A percentile compares a stretch with the other conserved stretches of the same genome.
Conservation (phyloP, 208 protist species). For the Entamoeba histolytica region DNA sequence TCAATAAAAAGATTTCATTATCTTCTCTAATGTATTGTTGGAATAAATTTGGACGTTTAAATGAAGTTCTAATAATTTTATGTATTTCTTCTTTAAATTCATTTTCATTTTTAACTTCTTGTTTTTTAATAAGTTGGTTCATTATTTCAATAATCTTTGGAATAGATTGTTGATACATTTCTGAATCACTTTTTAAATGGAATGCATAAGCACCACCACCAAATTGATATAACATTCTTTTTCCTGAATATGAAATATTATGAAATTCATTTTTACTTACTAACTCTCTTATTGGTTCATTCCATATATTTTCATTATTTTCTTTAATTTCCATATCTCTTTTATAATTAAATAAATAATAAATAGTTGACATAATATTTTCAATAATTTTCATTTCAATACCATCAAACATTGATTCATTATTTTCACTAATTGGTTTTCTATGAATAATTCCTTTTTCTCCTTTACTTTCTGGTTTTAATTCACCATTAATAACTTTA, state of each 20-base stretch:
- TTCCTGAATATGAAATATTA: neutral
- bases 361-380: neutral
- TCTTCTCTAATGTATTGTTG: neutral
- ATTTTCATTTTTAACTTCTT: neutral
- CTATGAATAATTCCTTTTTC: neutral
- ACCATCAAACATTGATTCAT: neutral
- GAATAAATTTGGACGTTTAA: neutral
- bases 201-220: neutral
- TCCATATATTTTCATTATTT: neutral
- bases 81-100: neutral
- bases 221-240: neutral
- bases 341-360: neutral
- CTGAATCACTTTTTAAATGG: neutral
- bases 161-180: neutral
- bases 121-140: neutral
- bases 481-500: neutral
- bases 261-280: neutral
- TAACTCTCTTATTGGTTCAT: neutral
- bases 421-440: neutral
- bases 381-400: neutral
- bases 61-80: neutral
- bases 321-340: neutral
- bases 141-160: neutral
- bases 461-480: neutral
- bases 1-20: neutral